A percentile compares a stretch with the other conserved stretches of the same genome.
These are phyloP conservation scores for Colletotrichum sp. DNA, from an alignment of 2,329 filamentous ascomycete genomes.

Conservation along the genomic window DNA sequence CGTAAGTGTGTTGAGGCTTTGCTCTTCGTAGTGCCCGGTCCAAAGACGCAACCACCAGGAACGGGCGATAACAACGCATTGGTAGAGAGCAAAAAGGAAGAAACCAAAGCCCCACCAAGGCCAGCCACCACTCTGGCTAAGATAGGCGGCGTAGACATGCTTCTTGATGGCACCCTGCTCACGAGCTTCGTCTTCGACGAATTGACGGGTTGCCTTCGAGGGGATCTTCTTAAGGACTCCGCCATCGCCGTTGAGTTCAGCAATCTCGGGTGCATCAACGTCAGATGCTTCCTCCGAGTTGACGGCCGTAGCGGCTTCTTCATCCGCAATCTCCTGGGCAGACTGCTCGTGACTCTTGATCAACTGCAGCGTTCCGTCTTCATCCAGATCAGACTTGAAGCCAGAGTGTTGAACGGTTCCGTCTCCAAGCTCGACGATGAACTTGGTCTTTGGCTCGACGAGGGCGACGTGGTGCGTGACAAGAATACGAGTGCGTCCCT, in stretches of 20 bases:
- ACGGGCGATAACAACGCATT: constrained; percentile 59
- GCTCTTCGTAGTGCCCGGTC: constrained; percentile 51
- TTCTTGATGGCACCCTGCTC: constrained; percentile 73
- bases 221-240: constrained; percentile 50
- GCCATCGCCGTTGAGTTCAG: constrained; percentile 41
- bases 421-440: constrained; percentile 74
- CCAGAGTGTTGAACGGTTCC: constrained; percentile 70
- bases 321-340: constrained; percentile 47
- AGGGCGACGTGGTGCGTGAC: constrained; percentile 82
- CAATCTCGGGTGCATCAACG: constrained; percentile 10
- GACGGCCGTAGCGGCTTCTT: constrained; percentile 56
- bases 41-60: constrained; percentile 70
- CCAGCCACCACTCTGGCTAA: constrained; percentile 68
- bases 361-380: constrained; percentile 58
- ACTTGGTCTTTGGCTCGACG: constrained; percentile 73
- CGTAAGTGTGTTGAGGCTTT: constrained; percentile 25
- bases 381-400: constrained; percentile 65
- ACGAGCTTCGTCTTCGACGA: constrained; percentile 76
- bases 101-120: constrained; percentile 62
- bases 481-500: constrained; percentile 74
- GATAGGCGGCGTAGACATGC: constrained; percentile 70
- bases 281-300: constrained; percentile 57
- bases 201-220: constrained; percentile 66
- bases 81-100: constrained; percentile 57
- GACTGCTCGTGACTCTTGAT: constrained; percentile 62